Evolutionary conservation across 2,329 filamentous ascomycete species (phyloP), one percentile per base, ranked within the genome.

Genomic region (Xylariaceae sp.): DNA sequence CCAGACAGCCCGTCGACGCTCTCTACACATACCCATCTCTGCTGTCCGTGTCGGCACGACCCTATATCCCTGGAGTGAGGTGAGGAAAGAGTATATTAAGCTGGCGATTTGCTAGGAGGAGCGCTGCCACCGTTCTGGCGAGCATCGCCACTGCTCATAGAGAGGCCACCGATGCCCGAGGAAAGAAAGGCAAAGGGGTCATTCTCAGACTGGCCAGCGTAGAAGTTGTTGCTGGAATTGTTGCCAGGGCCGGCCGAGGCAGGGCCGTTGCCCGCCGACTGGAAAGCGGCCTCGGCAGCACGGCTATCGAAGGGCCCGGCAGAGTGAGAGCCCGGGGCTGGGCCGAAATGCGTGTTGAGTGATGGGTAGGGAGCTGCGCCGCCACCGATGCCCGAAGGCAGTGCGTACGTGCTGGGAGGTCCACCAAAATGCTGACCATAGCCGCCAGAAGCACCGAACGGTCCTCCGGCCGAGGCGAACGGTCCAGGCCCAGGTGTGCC

Each of bases 281-380:
- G 89, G 78, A 99, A 99, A 22, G 94, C 93, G 55, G 91, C 91
- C 75, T 97, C 93, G 14, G 93, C 90, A 57, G 90, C 89, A 57
- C 92, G 89, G 76, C 91, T 95, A 68, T 96, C 92, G 66, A 99
- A 97, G 5, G 88, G 88, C 12, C 90, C 89, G 40, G 88, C 88
- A 19, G 89, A 88, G 71, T 94, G 90, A 62, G 90, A 87, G 47
- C 86, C 84, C 38, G 86, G 88, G 50, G 85, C 86, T 41, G 88
- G 87, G 53, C 86, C 86, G 58, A 86, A 96, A 63, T 91, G 88
- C 36, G 87, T 89, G 70, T 90, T 89, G 73, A 97, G 83, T 2
- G 89, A 81, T 5, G 89, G 88, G 66, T 96, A 97, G 2, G 86
- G 86, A 51, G 85, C 87, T 34, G 89, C 87, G 54, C 84, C 87